Base-by-base conservation (phyloP, 306 rosid genomes). In the Quercus suber region DNA sequence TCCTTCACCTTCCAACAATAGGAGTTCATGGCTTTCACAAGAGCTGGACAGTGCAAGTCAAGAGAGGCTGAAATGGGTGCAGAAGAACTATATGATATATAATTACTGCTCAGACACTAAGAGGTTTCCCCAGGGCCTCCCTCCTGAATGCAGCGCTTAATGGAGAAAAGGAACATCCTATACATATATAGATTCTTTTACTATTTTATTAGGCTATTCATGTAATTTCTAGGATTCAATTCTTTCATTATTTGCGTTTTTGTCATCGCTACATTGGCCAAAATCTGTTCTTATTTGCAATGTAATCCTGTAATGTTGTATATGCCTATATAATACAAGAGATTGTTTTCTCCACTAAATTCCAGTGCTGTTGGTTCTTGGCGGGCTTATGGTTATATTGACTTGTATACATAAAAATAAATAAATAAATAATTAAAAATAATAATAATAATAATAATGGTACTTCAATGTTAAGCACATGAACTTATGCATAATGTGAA, bases 1-100 rank as follows among this genome's bases (percentile, higher is more conserved):
- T 37, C 43, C 43, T 6, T 37, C 43, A 6, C 43, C 75, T 15
- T 14, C 31, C 69, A 0, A 52, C 28, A 10, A 37, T 11, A 49
- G 3, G 3, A 58, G 71, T 14, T 30, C 82, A 0, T 88, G 92
- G 94, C 81, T 86, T 37, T 73, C 79, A 0, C 61, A 88, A 14
- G 78, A 88, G 64, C 11, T 93, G 45, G 90, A 88, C 56, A 19
- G 78, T 0, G 58, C 84, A 2, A 51, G 80, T 2, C 86, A 86
- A 17, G 73, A 81, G 0, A 87, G 76, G 49, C 43, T 93, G 1
- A 41, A 65, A 8, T 87, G 90, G 94, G 92, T 79, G 55, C 91
- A 88, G 74, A 84, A 75, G 25, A 88, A 91, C 30, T 88, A 85
- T 71, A 93, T 91, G 97, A 89, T 93, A 4, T 93, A 93, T 53